Base-by-base conservation (phyloP, 768 basidiomycete genomes). In the Suillus luteus region DNA sequence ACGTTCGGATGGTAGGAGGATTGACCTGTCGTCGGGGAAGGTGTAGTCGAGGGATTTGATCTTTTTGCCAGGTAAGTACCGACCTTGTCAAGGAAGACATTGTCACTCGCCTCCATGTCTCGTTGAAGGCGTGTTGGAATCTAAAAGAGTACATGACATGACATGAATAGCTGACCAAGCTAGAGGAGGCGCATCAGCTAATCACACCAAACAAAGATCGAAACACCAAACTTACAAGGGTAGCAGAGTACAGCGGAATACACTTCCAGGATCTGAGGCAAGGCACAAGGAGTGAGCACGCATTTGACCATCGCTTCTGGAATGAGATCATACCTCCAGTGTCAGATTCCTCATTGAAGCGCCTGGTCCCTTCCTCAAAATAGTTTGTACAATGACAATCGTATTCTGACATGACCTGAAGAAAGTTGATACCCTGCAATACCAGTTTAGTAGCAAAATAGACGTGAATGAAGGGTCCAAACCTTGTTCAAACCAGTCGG, bases 11-110 rank as follows among this genome's bases (percentile, higher is more conserved):
- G 75, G 73, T n/a, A 75, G 65, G 31, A 89, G 74, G 10, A 80
- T 73, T 8, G 70, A 68, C 65, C 81, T 80, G 54, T 66, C 90
- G 10, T 90, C 88, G 0, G 96, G 95, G 72, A 95, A 93, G 24
- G 85, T 81, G 77, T 95, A 98, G 54, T 96, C 91, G 55, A 92
- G 80, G 52, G 86, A 83, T 76, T 95, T 91, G 77, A 99, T 93
- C 78, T 27, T 94, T 95, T 72, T 97, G 90, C 85, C 95, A 96
- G 38, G 92, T 97, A 64, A 97, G 85, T 27, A 27, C 27, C 27
- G 2, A 27, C n/a, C n/a, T n/a, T n/a, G n/a, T n/a, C n/a, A n/a
- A n/a, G n/a, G n/a, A n/a, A n/a, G n/a, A n/a, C n/a, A n/a, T n/a
- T n/a, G n/a, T n/a, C n/a, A n/a, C n/a, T n/a, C 27, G 27, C 27